phyloP scores from a whole-genome alignment of 139 green algal species.

The Limnomonas spitsbergensis region DNA sequence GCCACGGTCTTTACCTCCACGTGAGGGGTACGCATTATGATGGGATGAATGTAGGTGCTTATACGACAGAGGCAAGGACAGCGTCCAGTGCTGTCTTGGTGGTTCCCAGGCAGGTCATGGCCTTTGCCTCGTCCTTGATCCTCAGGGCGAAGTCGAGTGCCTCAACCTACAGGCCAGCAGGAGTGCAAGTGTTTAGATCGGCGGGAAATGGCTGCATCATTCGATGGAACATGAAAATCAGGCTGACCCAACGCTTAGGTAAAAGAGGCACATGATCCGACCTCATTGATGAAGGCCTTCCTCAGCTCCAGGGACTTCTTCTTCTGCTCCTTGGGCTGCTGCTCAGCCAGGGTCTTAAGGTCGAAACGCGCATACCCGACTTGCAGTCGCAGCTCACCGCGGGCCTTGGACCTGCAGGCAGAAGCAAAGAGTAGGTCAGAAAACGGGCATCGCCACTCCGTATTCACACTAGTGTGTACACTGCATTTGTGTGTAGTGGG shows the following conservation, averaged over 20 bases:
- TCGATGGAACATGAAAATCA: background rate
- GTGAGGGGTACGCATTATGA: too few species aligned
- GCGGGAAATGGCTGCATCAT: background rate
- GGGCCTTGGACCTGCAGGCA: conserved; percentile 69
- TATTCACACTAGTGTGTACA: too few species aligned
- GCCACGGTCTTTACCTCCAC: too few species aligned
- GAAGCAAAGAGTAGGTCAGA: background rate
- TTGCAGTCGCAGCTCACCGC: conserved; percentile 82
- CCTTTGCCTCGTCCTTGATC: conserved; percentile 73
- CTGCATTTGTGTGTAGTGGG: too few species aligned
- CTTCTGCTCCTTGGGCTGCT: conserved; percentile 74
- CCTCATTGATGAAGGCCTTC: conserved; percentile 73
- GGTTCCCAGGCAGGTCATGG: conserved; percentile 48
- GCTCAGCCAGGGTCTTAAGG: conserved; percentile 71
- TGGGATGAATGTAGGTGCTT: conserved; percentile 17
- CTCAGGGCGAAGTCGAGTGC: conserved; percentile 81
- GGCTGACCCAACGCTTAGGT: background rate
- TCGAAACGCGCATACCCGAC: conserved; percentile 87
- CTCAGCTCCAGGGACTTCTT: conserved; percentile 65
- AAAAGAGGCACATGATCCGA: conserved; percentile 24
- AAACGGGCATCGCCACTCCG: too few species aligned
- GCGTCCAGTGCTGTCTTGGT: conserved; percentile 61
- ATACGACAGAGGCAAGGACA: conserved; percentile 50
- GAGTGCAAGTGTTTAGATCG: too few species aligned
- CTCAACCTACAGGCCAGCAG: conserved; percentile 52